Conservation (phyloP, 306 rosid species). For the Pyrus betulifolia region DNA sequence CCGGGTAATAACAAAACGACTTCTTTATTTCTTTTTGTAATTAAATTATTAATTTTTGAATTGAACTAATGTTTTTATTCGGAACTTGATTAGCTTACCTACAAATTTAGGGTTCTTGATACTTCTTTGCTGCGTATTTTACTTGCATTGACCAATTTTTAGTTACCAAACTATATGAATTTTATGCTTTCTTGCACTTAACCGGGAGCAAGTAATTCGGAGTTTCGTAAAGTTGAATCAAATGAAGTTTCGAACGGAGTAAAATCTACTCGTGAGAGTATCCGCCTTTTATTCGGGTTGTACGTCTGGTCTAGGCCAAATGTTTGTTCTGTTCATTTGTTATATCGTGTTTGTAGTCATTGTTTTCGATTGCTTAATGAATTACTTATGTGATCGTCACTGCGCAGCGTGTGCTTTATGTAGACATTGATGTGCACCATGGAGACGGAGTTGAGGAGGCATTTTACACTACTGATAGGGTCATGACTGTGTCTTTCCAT, state of each 20-base stretch:
- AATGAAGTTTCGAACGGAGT: not conserved
- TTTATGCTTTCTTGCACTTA: not conserved
- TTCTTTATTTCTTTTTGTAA: not conserved
- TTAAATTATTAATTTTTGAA: not conserved
- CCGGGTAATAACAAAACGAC: conserved; percentile 34
- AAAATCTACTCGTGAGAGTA: not conserved
- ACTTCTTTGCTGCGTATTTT: not conserved
- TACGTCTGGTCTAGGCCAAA: not conserved
- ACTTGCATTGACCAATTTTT: not conserved
- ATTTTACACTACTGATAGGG: conserved; percentile 90
- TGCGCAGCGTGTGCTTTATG: conserved; percentile 73
- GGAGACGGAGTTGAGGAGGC: conserved; percentile 99
- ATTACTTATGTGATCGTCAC: conserved; percentile 1
- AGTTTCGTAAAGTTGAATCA: not conserved
- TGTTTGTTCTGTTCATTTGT: not conserved
- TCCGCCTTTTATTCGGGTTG: not conserved
- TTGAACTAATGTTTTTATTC: not conserved
- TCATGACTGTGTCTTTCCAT: conserved; percentile 86
- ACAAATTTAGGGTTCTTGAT: not conserved
- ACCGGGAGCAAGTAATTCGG: not conserved
- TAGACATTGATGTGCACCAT: conserved; percentile 84
- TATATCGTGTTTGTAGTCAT: not conserved
- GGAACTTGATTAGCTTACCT: not conserved
- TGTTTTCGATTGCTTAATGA: not conserved
- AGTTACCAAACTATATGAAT: not conserved